Percentiles rank a stretch among this genome's conserved stretches.
These are phyloP conservation scores for Candida sp. DNA, from an alignment of 1,139 yeast genomes.

Conservation along the genomic window DNA sequence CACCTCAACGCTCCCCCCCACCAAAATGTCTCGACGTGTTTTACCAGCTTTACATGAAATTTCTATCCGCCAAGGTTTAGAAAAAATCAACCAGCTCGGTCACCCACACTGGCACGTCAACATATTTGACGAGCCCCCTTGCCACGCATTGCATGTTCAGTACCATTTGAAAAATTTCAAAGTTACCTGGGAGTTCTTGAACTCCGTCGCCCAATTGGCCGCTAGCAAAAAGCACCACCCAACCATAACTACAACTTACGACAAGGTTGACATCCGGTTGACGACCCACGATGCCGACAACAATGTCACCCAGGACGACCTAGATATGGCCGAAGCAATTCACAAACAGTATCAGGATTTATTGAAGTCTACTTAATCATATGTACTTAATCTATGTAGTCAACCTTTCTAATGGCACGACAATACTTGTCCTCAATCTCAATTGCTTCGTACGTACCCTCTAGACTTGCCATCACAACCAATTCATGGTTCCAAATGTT, in stretches of 20 bases:
- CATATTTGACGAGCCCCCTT: slow-evolving; percentile 9
- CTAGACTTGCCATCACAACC: slow-evolving; percentile 76
- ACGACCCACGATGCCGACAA: slow-evolving; percentile 71
- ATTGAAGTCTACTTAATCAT: slow-evolving; percentile 10
- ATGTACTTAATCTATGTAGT: slow-evolving; percentile 15
- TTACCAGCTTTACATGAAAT: slow-evolving; percentile 9
- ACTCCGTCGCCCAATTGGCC: slow-evolving; percentile 62
- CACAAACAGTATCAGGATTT: slow-evolving; percentile 12
- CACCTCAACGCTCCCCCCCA: neutral
- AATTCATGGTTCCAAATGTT: slow-evolving; percentile 74
- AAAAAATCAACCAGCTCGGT: slow-evolving; percentile 14
- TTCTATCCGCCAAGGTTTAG: slow-evolving; percentile 12
- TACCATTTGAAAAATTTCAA: slow-evolving; percentile 55
- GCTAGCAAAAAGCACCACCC: slow-evolving; percentile 78
- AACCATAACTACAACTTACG: slow-evolving; percentile 65
- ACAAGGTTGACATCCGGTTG: slow-evolving; percentile 56
- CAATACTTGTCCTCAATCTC: slow-evolving; percentile 87
- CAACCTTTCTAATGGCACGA: slow-evolving; percentile 42
- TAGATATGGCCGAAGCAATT: slow-evolving; percentile 53
- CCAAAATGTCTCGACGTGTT: slow-evolving; percentile 1
- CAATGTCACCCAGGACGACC: slow-evolving; percentile 60
- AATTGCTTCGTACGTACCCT: slow-evolving; percentile 94
- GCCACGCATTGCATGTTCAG: slow-evolving; percentile 16
- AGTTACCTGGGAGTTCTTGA: slow-evolving; percentile 68
- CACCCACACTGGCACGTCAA: slow-evolving; percentile 17